These are phyloP conservation scores for Linum tenue DNA, from an alignment of 345 rosid genomes.

Conservation along the genomic window DNA sequence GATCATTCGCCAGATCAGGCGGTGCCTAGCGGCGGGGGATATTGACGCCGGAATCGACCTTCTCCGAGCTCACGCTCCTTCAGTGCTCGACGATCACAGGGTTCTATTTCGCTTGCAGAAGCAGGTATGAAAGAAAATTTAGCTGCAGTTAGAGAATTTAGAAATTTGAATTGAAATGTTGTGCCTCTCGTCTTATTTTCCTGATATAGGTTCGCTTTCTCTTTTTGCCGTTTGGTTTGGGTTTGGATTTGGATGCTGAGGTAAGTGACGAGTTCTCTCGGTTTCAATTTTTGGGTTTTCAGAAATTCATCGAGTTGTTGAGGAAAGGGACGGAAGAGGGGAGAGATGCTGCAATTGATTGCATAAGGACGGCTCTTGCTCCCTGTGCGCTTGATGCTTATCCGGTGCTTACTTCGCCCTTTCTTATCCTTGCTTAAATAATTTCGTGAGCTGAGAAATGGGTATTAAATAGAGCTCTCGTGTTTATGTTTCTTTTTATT, in stretches of 20 bases:
- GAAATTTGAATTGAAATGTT: not conserved
- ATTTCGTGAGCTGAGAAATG: no score
- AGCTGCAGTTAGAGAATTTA: conserved; percentile 5
- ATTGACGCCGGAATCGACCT: conserved; percentile 57
- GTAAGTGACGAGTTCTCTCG: no score
- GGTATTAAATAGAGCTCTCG: not conserved
- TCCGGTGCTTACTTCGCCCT: conserved; percentile 40
- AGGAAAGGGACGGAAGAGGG: conserved; percentile 65
- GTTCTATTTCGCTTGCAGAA: conserved; percentile 79
- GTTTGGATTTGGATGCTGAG: not conserved
- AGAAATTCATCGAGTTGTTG: conserved; percentile 90
- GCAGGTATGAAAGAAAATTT: conserved; percentile 38
- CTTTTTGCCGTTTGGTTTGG: not conserved
- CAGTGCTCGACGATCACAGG: conserved; percentile 64
- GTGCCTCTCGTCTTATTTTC: not conserved
- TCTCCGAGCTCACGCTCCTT: conserved; percentile 61
- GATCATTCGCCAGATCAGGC: conserved; percentile 73
- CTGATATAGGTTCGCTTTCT: not conserved
- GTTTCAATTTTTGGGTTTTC: not conserved
- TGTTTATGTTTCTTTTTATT: not conserved
- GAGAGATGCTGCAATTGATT: conserved; percentile 55
- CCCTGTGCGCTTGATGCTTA: conserved; percentile 97
- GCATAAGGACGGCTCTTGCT: conserved; percentile 74
- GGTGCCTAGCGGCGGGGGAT: conserved; percentile 60
- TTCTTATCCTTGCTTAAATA: not conserved